Base-by-base conservation (phyloP, 2,329 filamentous ascomycete genomes). In the Dactylellina haptotyla region DNA sequence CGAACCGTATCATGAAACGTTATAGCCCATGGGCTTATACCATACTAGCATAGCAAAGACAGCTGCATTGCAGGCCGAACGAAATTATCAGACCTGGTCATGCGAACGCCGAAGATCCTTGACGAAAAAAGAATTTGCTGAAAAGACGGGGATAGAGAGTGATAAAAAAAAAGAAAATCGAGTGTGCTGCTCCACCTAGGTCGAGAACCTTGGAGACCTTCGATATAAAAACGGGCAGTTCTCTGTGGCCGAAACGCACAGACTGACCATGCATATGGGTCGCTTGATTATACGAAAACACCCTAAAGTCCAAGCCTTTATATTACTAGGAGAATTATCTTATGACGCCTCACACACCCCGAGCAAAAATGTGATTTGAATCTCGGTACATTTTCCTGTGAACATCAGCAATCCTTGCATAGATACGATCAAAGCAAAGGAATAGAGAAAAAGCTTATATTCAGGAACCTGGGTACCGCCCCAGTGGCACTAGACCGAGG, bases 1-100 rank as follows among this genome's bases (percentile, higher is more conserved):
- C 59, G 45, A 57, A 45, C 50, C 51, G 67, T 59, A 58, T 58
- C 53, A 50, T 72, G 67, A 64, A 64, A 65, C 59, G 45, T 46
- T 54, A 14, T 23, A n/a, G n/a, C n/a, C 26, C 54, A 64, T 37
- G 54, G 28, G 37, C 14, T 51, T 43, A 63, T 50, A 51, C 37
- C 58, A 25, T 4, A 45, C 32, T 12, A 53, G 26, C 25, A n/a
- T 53, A 39, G 39, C 45, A 34, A 46, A 25, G 25, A 25, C 30
- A 14, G 43, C 23, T 34, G 43, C 57, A 28, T 34, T 53, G 53
- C 63, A 45, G 25, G n/a, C 43, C 45, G 45, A 45, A 50, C 32
- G 30, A 58, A 26, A 53, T n/a, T 37, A 32, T 57, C 30, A 56
- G 37, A 37, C 50, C 48, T 32, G 51, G 43, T 45, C 43, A 67